Base-by-base conservation (phyloP, 169 alveolate genomes). In the Babesia bovis region DNA sequence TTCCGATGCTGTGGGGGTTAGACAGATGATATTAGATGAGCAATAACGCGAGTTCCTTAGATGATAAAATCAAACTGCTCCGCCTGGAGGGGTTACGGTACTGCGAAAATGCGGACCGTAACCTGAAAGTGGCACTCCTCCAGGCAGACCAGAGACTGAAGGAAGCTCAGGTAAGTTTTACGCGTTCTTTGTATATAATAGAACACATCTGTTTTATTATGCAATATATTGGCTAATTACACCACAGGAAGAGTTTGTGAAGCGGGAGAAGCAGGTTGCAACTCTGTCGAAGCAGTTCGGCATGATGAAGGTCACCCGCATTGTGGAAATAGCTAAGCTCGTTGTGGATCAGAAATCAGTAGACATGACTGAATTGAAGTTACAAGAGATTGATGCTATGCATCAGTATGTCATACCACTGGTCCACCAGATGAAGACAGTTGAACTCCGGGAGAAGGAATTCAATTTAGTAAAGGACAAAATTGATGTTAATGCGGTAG, bases 61-160 rank as follows among this genome's bases (percentile, higher is more conserved):
- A 25, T 0, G 78, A 67, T 55, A 55, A 56, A 55, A 42, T 19
- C n/a, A 35, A 33, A 19, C 68, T 40, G 74, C 51, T 71, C 30
- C 44, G 52, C 66, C 73, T 19, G 3, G 82, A 32, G n/a, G 82
- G 60, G 38, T 49, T 71, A 41, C 58, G 45, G 73, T 71, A 71
- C 56, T 59, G 75, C 36, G 75, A 59, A 59, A 71, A 50, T 0
- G 71, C 82, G 19, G 82, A 71, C 51, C 42, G 66, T 33, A 60
- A 59, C 55, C 82, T 71, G 35, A 71, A 71, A 44, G 36, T 58
- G 30, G 66, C 66, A 33, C 52, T 71, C 9, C 32, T 60, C n/a
- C 41, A 71, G 66, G 73, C 82, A 23, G 69, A 59, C 45, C 60
- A 71, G 25, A n/a, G 73, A n/a, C n/a, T 71, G 25, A 71, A 59